Base-by-base conservation (phyloP, 2,329 filamentous ascomycete species). In the Aspergillus carbonarius region DNA sequence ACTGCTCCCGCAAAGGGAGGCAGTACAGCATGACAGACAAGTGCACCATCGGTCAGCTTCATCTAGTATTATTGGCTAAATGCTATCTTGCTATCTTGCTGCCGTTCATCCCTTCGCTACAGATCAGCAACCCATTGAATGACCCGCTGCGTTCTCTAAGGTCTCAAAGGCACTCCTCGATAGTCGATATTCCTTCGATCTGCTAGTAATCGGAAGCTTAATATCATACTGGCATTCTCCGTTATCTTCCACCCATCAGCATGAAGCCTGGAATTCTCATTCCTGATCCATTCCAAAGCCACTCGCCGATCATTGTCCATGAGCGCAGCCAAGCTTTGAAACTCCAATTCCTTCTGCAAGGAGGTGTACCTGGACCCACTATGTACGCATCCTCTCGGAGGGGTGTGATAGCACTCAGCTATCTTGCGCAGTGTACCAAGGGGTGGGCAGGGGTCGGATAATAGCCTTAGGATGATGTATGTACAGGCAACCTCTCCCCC, bases 331-430 rank as follows among this genome's bases (percentile, higher is more conserved):
- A 57, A 57, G 55, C 55, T 57, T 57, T 52, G 42, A 10, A 46
- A 18, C 39, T 18, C 34, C 39, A 57, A 52, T 57, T 4, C 32
- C 39, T 52, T 30, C 55, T 53, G 55, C 48, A 57, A 57, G 55
- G 51, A 54, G 55, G 35, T 48, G 39, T 35, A 46, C n/a, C 9
- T 20, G 17, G 50, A 54, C 50, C 50, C 49, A 54, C 50, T 15
- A 42, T 42, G 30, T 44, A 32, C 39, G 51, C 25, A 44, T 42
- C 51, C 17, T 42, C 7, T 32, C 27, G n/a, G 37, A 35, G 17
- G 15, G 15, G 18, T 23, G 35, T 17, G 50, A 53, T 40, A 53
- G 37, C 50, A 39, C 20, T 12, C 35, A n/a, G 25, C 13, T 18
- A 34, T 32, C 23, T n/a, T 53, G 23, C 17, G 32, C 35, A 20